These are phyloP conservation scores for Suillus brevipes DNA, from an alignment of 768 basidiomycete genomes.

Conservation along the genomic window DNA sequence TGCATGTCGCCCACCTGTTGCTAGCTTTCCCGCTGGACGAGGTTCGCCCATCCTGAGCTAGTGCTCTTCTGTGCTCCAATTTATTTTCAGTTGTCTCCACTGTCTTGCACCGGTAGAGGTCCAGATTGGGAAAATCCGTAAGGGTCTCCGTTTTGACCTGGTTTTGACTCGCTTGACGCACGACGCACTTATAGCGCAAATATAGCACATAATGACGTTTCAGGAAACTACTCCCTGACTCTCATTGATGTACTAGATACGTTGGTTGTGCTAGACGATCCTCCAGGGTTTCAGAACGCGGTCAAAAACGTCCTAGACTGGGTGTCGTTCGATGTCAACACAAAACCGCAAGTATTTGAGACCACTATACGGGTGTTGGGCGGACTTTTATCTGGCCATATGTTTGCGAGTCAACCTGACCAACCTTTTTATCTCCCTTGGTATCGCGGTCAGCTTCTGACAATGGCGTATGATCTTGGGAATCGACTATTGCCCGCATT, in stretches of 20 bases:
- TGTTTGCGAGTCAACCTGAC: conserved; percentile 66
- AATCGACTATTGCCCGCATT: conserved; percentile 88
- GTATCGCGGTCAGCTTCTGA: conserved; percentile 80
- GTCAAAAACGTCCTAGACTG: conserved; percentile 77
- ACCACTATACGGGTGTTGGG: conserved; percentile 94
- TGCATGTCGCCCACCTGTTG: conserved; percentile 19
- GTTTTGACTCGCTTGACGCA: conserved; percentile 15
- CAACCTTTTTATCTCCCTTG: conserved; percentile 78
- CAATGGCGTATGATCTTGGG: conserved; percentile 85
- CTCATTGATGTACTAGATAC: conserved; percentile 85
- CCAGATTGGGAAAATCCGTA: conserved; percentile 85
- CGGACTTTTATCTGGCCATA: conserved; percentile 83
- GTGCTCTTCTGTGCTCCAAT: neutral
- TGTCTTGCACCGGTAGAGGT: conserved; percentile 86
- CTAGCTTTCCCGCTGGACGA: conserved; percentile 86
- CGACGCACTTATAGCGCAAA: conserved; percentile 50
- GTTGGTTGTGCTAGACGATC: conserved; percentile 83
- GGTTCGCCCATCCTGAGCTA: conserved; percentile 40
- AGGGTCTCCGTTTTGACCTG: conserved; percentile 26
- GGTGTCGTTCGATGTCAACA: conserved; percentile 92
- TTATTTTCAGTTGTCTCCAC: conserved; percentile 67
- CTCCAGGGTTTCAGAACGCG: conserved; percentile 77
- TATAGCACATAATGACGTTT: conserved; percentile 85
- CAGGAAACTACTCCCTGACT: conserved; percentile 89
- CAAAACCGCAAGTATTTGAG: conserved; percentile 98